Evolutionary conservation across 225 moss, liverwort and hornwort genomes (phyloP), one percentile per base, ranked within the genome.

Genomic region (Rhytidiadelphus loreus): DNA sequence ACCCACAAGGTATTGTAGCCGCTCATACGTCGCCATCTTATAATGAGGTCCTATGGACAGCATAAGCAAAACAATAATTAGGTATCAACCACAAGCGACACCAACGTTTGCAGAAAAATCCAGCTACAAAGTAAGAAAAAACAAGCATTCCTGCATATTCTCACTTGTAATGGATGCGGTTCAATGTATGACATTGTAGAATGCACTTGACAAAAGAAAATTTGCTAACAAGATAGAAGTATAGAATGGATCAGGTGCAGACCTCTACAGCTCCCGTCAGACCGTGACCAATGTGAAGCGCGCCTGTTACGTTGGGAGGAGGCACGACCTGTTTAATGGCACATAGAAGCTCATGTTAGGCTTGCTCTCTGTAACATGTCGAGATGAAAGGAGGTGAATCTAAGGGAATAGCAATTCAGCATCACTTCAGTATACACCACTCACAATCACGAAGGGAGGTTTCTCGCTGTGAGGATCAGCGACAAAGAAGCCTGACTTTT

Each of bases 221-320:
- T 5, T 43, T 60, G 53, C 33, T 64, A n/a, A 56, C 25, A 25
- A 63, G 60, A 52, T 65, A 35, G 29, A 77, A 26, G 37, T 60
- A 26, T 14, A 77, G 63, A 75, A 77, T 64, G 48, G 21, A 86
- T 74, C 30, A 84, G 53, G 46, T 37, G 44, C 87, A 58, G 19
- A 98, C 96, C 95, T 98, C 95, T 71, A 98, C 61, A 37, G 98
- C 98, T 88, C 91, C 92, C 33, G 97, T 96, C 69, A 98, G 94
- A 77, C 95, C 97, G 74, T 98, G 98, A 88, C 97, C 98, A 87
- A 98, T 97, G 81, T 98, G 98, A 75, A 98, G 95, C 80, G 98
- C 98, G 86, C 97, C 97, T 56, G 98, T 98, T 79, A 97, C 98
- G 71, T 98, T 98, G 12, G 97, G 97, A 83, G 98, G 98, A 81